Base-by-base conservation (phyloP, 257 asterid genomes). In the Solanum chmielewskii region DNA sequence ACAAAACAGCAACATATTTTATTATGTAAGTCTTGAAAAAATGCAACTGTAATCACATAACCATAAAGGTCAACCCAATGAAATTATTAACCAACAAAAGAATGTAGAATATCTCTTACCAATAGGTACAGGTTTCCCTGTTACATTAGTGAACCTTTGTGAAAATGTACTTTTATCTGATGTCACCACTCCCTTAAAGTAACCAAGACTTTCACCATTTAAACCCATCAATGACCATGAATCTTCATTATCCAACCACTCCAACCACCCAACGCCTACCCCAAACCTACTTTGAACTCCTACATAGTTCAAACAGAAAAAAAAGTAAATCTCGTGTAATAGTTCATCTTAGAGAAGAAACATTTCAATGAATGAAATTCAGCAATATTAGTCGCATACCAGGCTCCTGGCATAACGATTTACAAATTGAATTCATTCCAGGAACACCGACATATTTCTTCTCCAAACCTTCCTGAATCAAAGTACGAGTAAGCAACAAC, bases 371-470 rank as follows among this genome's bases (percentile, higher is more conserved):
- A 42, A 66, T 9, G 87, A 66, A 9, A 31, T 25, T 73, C 60
- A 84, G 87, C 12, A 23, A 77, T 69, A 86, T 35, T 52, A 77
- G 45, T 44, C 41, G 69, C 92, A 84, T 89, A 96, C 99, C 99
- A 59, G 97, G 92, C 91, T 96, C 98, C 41, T 66, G 83, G 86
- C 94, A 94, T 90, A 95, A 92, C 45, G 98, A 94, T 91, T 82
- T 92, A 93, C 98, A 95, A 87, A 95, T 90, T 49, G 97, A 93
- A 92, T 94, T 96, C 99, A 96, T 96, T 88, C 98, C 98, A 35
- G 99, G 98, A 62, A 95, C 87, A 69, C 98, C 99, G 49, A 95
- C 96, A 90, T 93, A 95, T 90, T 91, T 96, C 92, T 90, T 90
- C 86, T 75, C 88, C 90, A 86, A 85, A 89, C 87, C 95, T 87